Percentiles rank a stretch among this genome's conserved stretches.
phyloP scores from a whole-genome alignment of 1,284 basidiomycete genomes.

The Testicularia cyperi region DNA sequence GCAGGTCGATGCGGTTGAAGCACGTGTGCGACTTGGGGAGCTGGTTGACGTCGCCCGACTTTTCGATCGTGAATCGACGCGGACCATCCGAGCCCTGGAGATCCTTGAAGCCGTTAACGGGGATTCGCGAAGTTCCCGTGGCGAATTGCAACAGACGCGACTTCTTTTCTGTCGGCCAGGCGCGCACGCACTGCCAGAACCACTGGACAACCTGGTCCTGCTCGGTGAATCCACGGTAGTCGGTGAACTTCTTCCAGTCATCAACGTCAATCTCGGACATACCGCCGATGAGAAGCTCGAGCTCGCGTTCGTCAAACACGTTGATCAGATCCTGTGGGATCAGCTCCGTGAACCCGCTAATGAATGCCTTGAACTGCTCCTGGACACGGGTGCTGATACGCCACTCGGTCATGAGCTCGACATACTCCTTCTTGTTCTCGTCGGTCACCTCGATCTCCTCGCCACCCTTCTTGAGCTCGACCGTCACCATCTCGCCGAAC shows the following conservation, averaged over 20 bases:
- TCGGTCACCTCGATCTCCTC: conserved; percentile 84
- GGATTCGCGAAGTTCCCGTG: conserved; percentile 93
- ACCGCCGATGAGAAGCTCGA: conserved; percentile 89
- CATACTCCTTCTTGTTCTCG: conserved; percentile 98
- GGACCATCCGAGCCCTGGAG: conserved; percentile 96
- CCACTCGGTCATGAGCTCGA: conserved; percentile 90
- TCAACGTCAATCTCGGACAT: conserved; percentile 93
- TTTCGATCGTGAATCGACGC: conserved; percentile 59
- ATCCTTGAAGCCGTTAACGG: conserved; percentile 99
- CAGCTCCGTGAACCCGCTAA: conserved; percentile 90
- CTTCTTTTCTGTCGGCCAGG: conserved; percentile 95
- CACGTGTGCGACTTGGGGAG: conserved; percentile 59
- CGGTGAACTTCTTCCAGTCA: conserved; percentile 69
- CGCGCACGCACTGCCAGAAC: conserved; percentile 98
- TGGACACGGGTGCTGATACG: conserved; percentile 87
- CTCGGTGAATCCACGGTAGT: conserved; percentile 65
- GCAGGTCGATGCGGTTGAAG: conserved; percentile 60
- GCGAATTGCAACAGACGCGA: conserved; percentile 88
- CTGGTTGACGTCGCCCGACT: conserved; percentile 56
- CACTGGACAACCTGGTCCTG: conserved; percentile 80
- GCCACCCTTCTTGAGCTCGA: conserved; percentile 87
- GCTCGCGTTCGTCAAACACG: conserved; percentile 96
- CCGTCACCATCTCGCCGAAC: conserved; percentile 92
- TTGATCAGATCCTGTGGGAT: conserved; percentile 92
- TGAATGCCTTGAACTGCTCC: conserved; percentile 94